A percentile compares a stretch with the other conserved stretches of the same genome.
phyloP scores from a whole-genome alignment of 179 eudicot species.

The Beta lomatogona region DNA sequence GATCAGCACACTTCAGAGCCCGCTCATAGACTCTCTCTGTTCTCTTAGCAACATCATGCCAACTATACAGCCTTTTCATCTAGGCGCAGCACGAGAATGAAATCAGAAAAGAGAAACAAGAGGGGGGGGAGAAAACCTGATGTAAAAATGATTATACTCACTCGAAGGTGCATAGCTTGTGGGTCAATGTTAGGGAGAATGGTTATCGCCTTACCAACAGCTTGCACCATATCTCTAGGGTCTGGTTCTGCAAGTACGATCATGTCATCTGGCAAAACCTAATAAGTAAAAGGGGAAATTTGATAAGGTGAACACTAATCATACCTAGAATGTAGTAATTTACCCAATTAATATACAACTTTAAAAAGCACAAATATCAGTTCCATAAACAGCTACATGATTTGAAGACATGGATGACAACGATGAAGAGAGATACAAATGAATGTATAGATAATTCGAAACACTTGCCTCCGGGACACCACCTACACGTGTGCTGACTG shows the following conservation, averaged over 20 bases:
- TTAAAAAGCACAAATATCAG: neutral
- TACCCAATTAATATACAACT: neutral
- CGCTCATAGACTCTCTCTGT: conserved; percentile 90
- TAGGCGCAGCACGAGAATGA: conserved; percentile 31
- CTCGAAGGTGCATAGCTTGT: conserved; percentile 86
- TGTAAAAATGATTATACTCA: conserved; percentile 33
- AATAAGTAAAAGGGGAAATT: conserved; percentile 14
- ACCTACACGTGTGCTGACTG: conserved; percentile 96
- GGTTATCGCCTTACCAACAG: conserved; percentile 76
- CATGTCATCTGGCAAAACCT: conserved; percentile 99
- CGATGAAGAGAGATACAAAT: neutral
- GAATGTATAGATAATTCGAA: conserved; percentile 1
- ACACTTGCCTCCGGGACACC: conserved; percentile 94
- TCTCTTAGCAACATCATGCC: conserved; percentile 97
- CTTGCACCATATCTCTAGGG: conserved; percentile 79
- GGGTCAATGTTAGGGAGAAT: conserved; percentile 89
- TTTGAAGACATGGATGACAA: neutral
- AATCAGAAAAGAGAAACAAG: conserved; percentile 8
- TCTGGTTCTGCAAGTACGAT: conserved; percentile 92
- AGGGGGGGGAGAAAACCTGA: neutral
- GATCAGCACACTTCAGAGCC: conserved; percentile 79
- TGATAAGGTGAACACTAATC: conserved; percentile 8
- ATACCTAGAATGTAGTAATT: neutral
- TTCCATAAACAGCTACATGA: neutral
- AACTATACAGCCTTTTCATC: conserved; percentile 90